Conservation (phyloP, 257 asterid species). For the Plectranthus barbatus region DNA sequence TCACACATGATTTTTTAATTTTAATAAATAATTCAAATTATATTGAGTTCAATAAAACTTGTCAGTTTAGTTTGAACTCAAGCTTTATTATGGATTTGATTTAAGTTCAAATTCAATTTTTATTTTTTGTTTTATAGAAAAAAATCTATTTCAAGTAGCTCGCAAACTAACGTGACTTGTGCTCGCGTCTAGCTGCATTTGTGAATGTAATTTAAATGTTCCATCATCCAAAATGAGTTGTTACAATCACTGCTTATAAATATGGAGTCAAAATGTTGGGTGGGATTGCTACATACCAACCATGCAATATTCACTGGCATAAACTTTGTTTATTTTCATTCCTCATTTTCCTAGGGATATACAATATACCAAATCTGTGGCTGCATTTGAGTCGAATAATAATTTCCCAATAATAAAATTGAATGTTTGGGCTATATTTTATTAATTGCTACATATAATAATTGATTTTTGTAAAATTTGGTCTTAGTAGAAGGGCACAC, state of each 20-base stretch:
- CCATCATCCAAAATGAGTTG: constrained; percentile 34
- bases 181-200: constrained; percentile 26
- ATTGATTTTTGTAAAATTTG: constrained; percentile 3
- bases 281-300: constrained; percentile 36
- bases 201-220: constrained; percentile 22
- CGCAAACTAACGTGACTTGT: too few species aligned
- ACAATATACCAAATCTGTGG: constrained; percentile 8
- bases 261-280: constrained; percentile 21
- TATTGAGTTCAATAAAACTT: too few species aligned
- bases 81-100: too few species aligned
- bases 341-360: not conserved
- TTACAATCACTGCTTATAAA: constrained; percentile 24
- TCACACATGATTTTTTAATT: too few species aligned
- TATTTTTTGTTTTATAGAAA: too few species aligned
- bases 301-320: constrained; percentile 33
- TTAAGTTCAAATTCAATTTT: too few species aligned
- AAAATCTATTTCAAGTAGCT: too few species aligned
- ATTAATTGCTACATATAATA: constrained; percentile 6
- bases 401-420: not conserved
- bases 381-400: constrained; percentile 1
- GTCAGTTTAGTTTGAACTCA: too few species aligned
- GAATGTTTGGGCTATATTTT: not conserved
- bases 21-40: too few species aligned
- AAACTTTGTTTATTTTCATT: not conserved
- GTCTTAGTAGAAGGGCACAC: constrained; percentile 44